phyloP scores from a whole-genome alignment of 257 asterid species.

The Sherardia arvensis region DNA sequence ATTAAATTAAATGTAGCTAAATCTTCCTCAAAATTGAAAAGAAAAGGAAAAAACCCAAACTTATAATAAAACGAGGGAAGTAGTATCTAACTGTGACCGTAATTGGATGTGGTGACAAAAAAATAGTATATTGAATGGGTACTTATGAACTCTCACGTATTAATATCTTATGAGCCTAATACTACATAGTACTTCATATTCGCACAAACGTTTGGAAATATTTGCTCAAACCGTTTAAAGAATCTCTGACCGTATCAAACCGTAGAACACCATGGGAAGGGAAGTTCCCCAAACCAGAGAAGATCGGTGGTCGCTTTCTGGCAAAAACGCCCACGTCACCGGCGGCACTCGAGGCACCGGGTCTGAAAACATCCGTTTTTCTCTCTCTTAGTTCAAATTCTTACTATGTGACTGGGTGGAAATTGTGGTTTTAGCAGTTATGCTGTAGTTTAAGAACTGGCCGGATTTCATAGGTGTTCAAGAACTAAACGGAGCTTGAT shows the following conservation, averaged over 20 bases:
- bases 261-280: slow-evolving; percentile 10
- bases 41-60: neutral
- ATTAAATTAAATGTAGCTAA: too few species aligned
- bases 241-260: neutral
- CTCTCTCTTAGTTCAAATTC: neutral
- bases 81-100: neutral
- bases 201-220: neutral
- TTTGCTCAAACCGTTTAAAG: too few species aligned
- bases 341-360: slow-evolving; percentile 43
- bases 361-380: slow-evolving; percentile 3
- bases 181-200: neutral
- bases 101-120: neutral
- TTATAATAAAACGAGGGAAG: neutral
- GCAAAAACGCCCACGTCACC: slow-evolving; percentile 28
- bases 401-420: neutral
- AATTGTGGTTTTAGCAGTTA: slow-evolving; percentile 2
- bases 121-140: too few species aligned
- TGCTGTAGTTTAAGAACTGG: slow-evolving; percentile 34
- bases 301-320: slow-evolving; percentile 40
- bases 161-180: too few species aligned
- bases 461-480: slow-evolving; percentile 27
- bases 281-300: slow-evolving; percentile 13
- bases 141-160: neutral
- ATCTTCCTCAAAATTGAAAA: too few species aligned
- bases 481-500: slow-evolving; percentile 16